Base-by-base conservation (phyloP, 1,284 basidiomycete species). In the Mixia osmundae region DNA sequence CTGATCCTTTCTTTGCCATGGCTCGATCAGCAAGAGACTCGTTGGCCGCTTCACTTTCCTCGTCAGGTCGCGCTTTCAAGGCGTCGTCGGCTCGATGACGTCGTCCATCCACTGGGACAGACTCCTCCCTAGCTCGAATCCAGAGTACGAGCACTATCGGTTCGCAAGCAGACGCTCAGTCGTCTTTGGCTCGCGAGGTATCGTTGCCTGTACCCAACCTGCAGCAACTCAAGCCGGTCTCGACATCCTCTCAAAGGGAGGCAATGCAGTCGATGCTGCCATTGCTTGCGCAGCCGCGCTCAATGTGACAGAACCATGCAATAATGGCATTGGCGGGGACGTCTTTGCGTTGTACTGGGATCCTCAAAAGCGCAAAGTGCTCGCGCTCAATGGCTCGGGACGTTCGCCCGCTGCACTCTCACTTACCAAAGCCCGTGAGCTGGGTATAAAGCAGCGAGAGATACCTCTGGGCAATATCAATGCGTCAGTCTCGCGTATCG, bases 341-440 rank as follows among this genome's bases (percentile, higher is more conserved):
- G 26, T 39, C 22, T 42, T 42, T 27, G 25, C 21, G 15, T 27
- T 42, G 5, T 42, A 32, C 38, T 42, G 33, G 30, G 35, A 42
- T 16, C 37, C 37, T 11, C 35, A 38, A 24, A 66, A 68, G 3
- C 79, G 77, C 57, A 62, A 61, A 5, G 76, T 95, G 32, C 73
- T 74, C 48, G 82, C 71, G 2, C 56, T 87, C 40, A 87, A 87
- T 45, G 80, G 79, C 7, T 80, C 76, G 1, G 89, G 89, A 4
- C 69, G 65, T 42, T 71, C 85, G 4, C 89, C 87, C 3, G 63
- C 69, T 40, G 78, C 72, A 35, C 60, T 94, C 16, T 71, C 65
- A 2, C 62, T 94, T 24, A 75, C 82, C 24, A 65, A 82, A 53
- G 58, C 71, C 19, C 69, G 71, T 15, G 57, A 61, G 31, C 68